These are phyloP conservation scores for Fusarium sp. DNA, from an alignment of 2,329 filamentous ascomycete genomes.

Conservation along the genomic window DNA sequence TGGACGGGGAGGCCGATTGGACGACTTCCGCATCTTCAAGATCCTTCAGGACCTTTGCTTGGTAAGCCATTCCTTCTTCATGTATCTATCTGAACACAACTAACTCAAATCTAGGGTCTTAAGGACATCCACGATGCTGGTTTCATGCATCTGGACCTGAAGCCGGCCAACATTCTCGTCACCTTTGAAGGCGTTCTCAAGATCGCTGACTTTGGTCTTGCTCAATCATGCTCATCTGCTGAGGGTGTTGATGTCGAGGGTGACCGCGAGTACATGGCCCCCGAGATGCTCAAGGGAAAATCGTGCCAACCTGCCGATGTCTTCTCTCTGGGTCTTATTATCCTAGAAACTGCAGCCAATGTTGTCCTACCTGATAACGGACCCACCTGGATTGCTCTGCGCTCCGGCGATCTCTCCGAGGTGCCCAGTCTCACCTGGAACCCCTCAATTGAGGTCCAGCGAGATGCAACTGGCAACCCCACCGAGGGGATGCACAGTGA, in stretches of 20 bases:
- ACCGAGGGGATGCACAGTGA: slow-evolving; percentile 54
- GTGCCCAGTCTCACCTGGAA: slow-evolving; percentile 89
- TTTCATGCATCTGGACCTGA: slow-evolving; percentile 87
- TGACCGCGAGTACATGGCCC: slow-evolving; percentile 95
- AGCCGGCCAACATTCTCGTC: slow-evolving; percentile 86
- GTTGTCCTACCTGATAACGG: slow-evolving; percentile 95
- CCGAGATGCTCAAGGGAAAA: slow-evolving; percentile 86
- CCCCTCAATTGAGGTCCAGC: slow-evolving; percentile 74
- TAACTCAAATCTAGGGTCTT: slow-evolving; percentile 70
- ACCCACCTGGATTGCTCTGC: slow-evolving; percentile 87
- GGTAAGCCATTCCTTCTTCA: slow-evolving; percentile 66
- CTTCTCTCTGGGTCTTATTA: slow-evolving; percentile 93
- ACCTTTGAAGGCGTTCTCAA: slow-evolving; percentile 84
- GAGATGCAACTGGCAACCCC: slow-evolving; percentile 73
- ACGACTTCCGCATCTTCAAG: slow-evolving; percentile 99
- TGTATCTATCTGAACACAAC: background rate
- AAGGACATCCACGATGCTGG: slow-evolving; percentile 90
- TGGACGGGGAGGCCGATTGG: slow-evolving; percentile 85
- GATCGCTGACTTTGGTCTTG: slow-evolving; percentile 88
- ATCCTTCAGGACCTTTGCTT: slow-evolving; percentile 86
- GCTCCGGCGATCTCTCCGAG: slow-evolving; percentile 88
- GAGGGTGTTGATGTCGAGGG: slow-evolving; percentile 88
- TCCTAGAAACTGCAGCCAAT: slow-evolving; percentile 94
- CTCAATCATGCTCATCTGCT: slow-evolving; percentile 80
- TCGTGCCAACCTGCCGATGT: slow-evolving; percentile 94